A percentile compares a stretch with the other conserved stretches of the same genome.
Conservation (phyloP, 495 filamentous ascomycete species). For the Oleoguttula mirabilis region DNA sequence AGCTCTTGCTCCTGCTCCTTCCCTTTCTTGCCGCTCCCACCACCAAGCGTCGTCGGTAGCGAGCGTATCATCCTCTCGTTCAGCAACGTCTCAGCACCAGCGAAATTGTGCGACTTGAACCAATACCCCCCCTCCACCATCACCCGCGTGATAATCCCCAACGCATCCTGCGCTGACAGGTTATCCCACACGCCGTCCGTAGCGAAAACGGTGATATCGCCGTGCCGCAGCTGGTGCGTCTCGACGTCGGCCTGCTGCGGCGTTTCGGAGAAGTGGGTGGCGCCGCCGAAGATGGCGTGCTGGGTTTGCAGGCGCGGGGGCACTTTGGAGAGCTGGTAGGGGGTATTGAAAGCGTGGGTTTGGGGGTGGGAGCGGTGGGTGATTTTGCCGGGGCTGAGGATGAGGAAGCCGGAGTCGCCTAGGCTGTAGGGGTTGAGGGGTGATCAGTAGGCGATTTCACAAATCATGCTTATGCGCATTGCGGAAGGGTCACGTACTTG, state of each 20-base stretch:
- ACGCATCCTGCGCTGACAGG: slow-evolving; percentile 74
- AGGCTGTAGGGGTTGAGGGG: slow-evolving; percentile 39
- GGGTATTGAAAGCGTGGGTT: slow-evolving; percentile 95
- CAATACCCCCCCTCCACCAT: slow-evolving; percentile 54
- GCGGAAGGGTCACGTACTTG: slow-evolving; percentile 41
- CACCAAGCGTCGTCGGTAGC: slow-evolving; percentile 17
- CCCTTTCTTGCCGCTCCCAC: slow-evolving; percentile 9
- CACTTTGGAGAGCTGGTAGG: slow-evolving; percentile 84
- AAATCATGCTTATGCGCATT: neutral
- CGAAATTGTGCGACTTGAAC: slow-evolving; percentile 48
- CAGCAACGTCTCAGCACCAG: slow-evolving; percentile 43
- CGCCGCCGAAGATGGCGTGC: slow-evolving; percentile 67
- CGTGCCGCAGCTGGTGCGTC: slow-evolving; percentile 63
- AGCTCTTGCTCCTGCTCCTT: neutral
- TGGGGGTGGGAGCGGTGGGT: slow-evolving; percentile 73
- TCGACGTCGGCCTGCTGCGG: slow-evolving; percentile 76
- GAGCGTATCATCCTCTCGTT: slow-evolving; percentile 34
- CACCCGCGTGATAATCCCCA: slow-evolving; percentile 59
- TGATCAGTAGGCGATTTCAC: too few relatives aligned
- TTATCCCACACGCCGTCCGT: slow-evolving; percentile 98
- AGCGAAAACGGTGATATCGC: slow-evolving; percentile 81
- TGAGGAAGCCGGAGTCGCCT: slow-evolving; percentile 93
- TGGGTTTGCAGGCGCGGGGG: slow-evolving; percentile 66
- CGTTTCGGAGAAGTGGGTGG: slow-evolving; percentile 57
- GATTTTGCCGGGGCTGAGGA: slow-evolving; percentile 70